Base-by-base conservation (phyloP, 305 asterid species). In the Euphrasia arctica region DNA sequence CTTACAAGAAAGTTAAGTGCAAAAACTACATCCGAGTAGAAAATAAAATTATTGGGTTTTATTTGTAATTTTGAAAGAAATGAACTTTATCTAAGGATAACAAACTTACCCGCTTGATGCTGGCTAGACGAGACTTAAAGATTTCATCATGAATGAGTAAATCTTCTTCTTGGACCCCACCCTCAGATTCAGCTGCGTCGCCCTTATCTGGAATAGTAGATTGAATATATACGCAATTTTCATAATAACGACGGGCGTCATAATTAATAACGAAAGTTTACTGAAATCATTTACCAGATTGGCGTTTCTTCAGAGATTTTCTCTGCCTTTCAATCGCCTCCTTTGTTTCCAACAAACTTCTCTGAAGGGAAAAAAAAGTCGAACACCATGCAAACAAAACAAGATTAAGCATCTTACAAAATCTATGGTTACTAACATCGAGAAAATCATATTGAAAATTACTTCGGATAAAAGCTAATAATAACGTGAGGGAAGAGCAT, bases 291-390 rank as follows among this genome's bases (percentile, higher is more conserved):
- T 73, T 69, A 88, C 97, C 97, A 59, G 91, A 48, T 66, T 86
- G 96, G 48, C 91, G 87, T 79, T 90, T 94, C 86, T 90, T 94
- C 63, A 86, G 80, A 39, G 79, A 85, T 79, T 88, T 94, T 68
- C 97, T 78, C 84, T 86, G 97, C 81, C 97, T 88, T 68, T 94
- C 99, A 80, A 90, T 68, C 63, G 91, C 87, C 79, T 94, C 99
- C 77, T 90, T 94, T 68, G 64, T 75, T 80, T 94, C 97, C 80
- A 90, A 58, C 78, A 94, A 80, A 76, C 79, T 85, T 74, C 80
- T 86, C 97, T 94, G 77, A 45, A 60, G 64, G 9, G n/a, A 56
- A n/a, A 55, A 61, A 25, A 39, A 39, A 7, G 42, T 36, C 1
- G 42, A 36, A 36, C 10, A 36, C 42, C 42, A 36, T 6, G 42